Percentiles rank a stretch among this genome's conserved stretches.
phyloP scores from a whole-genome alignment of 106 monocot species.

The Dendrobium nobile region DNA sequence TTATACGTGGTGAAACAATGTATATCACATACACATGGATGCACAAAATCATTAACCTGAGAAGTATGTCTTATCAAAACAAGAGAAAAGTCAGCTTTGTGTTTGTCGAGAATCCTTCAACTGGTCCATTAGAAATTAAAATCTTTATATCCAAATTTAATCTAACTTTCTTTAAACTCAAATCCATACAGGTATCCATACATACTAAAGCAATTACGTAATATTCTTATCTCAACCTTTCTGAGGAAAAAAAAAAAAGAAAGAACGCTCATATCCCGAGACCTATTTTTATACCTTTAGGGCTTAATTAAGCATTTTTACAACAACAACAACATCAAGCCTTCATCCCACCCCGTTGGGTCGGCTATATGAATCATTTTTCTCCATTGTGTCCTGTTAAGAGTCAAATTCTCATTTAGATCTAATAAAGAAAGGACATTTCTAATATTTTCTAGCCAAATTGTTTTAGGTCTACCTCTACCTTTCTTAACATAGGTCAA shows the following conservation, averaged over 20 bases:
- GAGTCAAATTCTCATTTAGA: too few species aligned
- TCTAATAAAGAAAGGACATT: too few species aligned
- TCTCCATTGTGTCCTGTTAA: too few species aligned
- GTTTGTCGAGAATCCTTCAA: neutral
- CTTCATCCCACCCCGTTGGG: too few species aligned
- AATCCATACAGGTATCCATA: neutral
- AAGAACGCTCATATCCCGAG: neutral
- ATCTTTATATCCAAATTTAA: neutral
- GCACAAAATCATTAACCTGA: neutral
- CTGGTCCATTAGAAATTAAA: neutral
- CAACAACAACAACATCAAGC: too few species aligned
- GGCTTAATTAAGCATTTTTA: neutral
- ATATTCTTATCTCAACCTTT: neutral
- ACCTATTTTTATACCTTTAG: neutral
- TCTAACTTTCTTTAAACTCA: neutral
- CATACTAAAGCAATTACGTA: neutral
- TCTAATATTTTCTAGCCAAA: too few species aligned
- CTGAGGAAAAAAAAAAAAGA: neutral
- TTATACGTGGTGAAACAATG: neutral
- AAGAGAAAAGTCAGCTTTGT: neutral
- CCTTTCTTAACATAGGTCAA: too few species aligned
- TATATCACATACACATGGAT: neutral
- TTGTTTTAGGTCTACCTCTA: too few species aligned
- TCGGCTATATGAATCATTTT: too few species aligned
- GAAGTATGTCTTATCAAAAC: neutral